Evolutionary conservation across 2,329 filamentous ascomycete genomes (phyloP).

Genomic region (Arthroderma sp.): DNA sequence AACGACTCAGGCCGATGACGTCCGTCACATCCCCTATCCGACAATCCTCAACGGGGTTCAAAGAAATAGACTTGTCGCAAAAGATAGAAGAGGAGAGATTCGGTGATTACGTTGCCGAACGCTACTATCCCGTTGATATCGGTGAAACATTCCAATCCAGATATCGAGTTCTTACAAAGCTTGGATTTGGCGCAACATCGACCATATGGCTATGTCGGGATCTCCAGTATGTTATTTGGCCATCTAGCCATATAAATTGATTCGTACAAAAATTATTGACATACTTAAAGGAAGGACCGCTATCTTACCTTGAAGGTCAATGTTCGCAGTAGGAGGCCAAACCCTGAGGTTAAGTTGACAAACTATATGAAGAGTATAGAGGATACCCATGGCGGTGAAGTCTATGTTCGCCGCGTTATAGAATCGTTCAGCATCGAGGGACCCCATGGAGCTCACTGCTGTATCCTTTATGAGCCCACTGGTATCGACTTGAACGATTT

Average conservation of each 20-base stretch:
- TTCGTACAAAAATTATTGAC: not conserved
- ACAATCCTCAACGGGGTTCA: not conserved
- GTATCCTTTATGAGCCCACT: slow-evolving; percentile 17
- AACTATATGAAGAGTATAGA: slow-evolving; percentile 7
- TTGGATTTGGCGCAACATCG: slow-evolving; percentile 17
- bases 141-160: slow-evolving; percentile 12
- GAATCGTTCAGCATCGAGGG: slow-evolving; percentile 20
- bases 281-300: slow-evolving; percentile 7
- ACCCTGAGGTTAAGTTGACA: slow-evolving; percentile 3
- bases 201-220: slow-evolving; percentile 19
- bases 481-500: slow-evolving; percentile 8
- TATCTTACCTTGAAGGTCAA: slow-evolving; percentile 3
- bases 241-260: not conserved
- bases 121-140: slow-evolving; percentile 12
- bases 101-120: slow-evolving; percentile 10
- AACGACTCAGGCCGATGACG: not conserved
- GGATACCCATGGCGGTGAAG: slow-evolving; percentile 14
- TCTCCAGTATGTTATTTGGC: slow-evolving; percentile 8
- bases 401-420: slow-evolving; percentile 16
- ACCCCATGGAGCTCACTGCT: slow-evolving; percentile 14
- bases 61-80: not conserved
- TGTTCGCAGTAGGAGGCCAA: not conserved
- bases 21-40: not conserved
- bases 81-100: slow-evolving; percentile 14
- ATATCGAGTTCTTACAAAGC: slow-evolving; percentile 17